A percentile compares a stretch with the other conserved stretches of the same genome.
These are phyloP conservation scores for Fonsecaea multimorphosa DNA, from an alignment of 2,329 filamentous ascomycete genomes.

Conservation along the genomic window DNA sequence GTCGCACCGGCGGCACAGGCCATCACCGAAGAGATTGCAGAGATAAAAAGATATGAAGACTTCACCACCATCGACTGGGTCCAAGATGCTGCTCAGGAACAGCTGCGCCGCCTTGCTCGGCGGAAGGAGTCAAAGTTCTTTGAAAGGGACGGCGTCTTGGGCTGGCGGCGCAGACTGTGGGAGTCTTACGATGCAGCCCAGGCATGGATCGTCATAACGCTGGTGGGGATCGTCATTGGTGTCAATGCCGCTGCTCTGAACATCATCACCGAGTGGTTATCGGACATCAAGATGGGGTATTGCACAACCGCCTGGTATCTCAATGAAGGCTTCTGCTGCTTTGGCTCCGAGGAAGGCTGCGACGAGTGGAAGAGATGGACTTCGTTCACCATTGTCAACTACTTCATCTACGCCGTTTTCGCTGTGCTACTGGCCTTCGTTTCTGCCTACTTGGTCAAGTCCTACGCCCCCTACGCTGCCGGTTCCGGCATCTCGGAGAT, in stretches of 20 bases:
- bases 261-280: conserved; percentile 95
- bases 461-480: conserved; percentile 92
- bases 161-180: conserved; percentile 80
- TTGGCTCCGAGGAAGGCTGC: conserved; percentile 91
- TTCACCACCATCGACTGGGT: conserved; percentile 98
- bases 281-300: conserved; percentile 94
- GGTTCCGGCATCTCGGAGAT: conserved; percentile 98
- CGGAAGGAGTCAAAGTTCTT: conserved; percentile 76
- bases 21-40: conserved; percentile 91
- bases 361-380: conserved; percentile 90
- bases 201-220: conserved; percentile 95
- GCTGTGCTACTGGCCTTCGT: conserved; percentile 81
- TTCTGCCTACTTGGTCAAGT: conserved; percentile 83
- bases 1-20: conserved; percentile 66
- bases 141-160: conserved; percentile 69
- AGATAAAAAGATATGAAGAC: conserved; percentile 98
- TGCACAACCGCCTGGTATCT: conserved; percentile 95
- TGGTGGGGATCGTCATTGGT: conserved; percentile 90
- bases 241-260: conserved; percentile 91
- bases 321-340: conserved; percentile 97
- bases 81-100: conserved; percentile 91
- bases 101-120: conserved; percentile 77
- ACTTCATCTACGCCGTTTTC: conserved; percentile 85
- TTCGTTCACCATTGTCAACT: conserved; percentile 76
- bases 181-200: conserved; percentile 95